phyloP scores from a whole-genome alignment of 176 grass and related monocot genomes.

The Microstegium vimineum region DNA sequence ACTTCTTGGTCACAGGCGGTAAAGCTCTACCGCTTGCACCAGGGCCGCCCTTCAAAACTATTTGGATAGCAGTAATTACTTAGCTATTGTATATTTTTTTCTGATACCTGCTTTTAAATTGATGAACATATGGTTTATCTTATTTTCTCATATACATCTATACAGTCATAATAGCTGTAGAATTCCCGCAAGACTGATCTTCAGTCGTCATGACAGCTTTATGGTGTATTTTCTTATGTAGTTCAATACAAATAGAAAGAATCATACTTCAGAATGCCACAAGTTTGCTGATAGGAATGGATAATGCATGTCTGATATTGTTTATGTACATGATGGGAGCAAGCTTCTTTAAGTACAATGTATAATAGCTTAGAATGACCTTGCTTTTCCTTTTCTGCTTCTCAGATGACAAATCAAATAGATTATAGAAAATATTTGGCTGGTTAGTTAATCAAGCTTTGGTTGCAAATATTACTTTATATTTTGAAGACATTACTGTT shows the following conservation, averaged over 20 bases:
- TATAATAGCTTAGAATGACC: background rate
- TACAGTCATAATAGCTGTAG: background rate
- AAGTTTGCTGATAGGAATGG: background rate
- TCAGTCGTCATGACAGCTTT: background rate
- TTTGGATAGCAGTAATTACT: background rate
- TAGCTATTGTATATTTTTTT: background rate
- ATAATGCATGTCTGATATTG: too few relatives aligned
- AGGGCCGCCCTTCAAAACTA: too few relatives aligned
- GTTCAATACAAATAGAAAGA: background rate
- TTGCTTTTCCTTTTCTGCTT: background rate
- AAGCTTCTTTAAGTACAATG: background rate
- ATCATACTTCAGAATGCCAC: background rate
- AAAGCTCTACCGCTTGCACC: too few relatives aligned
- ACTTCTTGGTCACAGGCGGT: too few relatives aligned
- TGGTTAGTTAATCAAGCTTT: background rate
- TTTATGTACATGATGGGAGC: background rate
- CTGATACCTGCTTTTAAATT: background rate
- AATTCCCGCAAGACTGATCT: background rate
- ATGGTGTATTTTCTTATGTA: background rate
- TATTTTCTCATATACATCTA: background rate
- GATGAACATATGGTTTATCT: background rate
- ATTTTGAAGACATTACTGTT: background rate
- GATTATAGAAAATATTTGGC: background rate
- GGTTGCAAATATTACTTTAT: background rate
- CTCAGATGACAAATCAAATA: background rate